Percentiles rank a stretch among this genome's conserved stretches.
phyloP scores from a whole-genome alignment of 2,329 filamentous ascomycete genomes.

The Fusarium sp. region DNA sequence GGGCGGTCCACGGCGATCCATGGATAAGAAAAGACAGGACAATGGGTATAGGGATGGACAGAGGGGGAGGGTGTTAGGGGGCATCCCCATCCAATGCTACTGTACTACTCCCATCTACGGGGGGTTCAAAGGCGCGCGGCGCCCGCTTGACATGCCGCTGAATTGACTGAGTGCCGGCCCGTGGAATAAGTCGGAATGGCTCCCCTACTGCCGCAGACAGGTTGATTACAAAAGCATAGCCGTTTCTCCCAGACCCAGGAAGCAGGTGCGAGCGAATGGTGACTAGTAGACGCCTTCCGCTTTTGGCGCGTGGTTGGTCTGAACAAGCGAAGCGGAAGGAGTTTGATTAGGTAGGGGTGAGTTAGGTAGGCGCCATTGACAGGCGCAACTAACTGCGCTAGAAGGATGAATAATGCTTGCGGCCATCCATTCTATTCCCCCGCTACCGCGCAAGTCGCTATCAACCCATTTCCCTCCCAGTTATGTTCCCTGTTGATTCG shows the following conservation, averaged over 20 bases:
- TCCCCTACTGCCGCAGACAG: slow-evolving; percentile 22
- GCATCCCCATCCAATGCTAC: slow-evolving; percentile 16
- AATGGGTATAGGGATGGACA: slow-evolving; percentile 8
- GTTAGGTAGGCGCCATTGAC: slow-evolving; percentile 32
- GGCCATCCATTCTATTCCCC: slow-evolving; percentile 27
- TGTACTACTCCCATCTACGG: slow-evolving; percentile 6
- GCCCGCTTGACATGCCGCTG: slow-evolving; percentile 40
- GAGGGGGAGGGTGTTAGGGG: slow-evolving; percentile 12
- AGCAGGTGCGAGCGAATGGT: slow-evolving; percentile 34
- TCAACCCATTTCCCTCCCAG: slow-evolving; percentile 2
- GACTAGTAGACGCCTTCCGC: slow-evolving; percentile 41
- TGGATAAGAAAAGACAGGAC: slow-evolving; percentile 23
- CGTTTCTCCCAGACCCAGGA: slow-evolving; percentile 2
- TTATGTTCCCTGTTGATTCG: slow-evolving; percentile 8
- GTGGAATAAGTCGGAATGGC: slow-evolving; percentile 28
- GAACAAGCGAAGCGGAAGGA: slow-evolving; percentile 30
- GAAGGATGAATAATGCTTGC: slow-evolving; percentile 32
- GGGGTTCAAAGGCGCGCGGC: slow-evolving; percentile 19
- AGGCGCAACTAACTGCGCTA: slow-evolving; percentile 34
- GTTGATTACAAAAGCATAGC: slow-evolving; percentile 2
- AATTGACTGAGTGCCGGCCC: slow-evolving; percentile 36
- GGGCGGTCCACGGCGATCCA: slow-evolving; percentile 28
- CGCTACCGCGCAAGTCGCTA: slow-evolving; percentile 31
- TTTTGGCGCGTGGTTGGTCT: slow-evolving; percentile 36
- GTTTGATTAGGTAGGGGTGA: slow-evolving; percentile 11